Evolutionary conservation across 2,329 filamentous ascomycete species (phyloP), one percentile per base, ranked within the genome.

Genomic region (Pseudogymnoascus sp.): DNA sequence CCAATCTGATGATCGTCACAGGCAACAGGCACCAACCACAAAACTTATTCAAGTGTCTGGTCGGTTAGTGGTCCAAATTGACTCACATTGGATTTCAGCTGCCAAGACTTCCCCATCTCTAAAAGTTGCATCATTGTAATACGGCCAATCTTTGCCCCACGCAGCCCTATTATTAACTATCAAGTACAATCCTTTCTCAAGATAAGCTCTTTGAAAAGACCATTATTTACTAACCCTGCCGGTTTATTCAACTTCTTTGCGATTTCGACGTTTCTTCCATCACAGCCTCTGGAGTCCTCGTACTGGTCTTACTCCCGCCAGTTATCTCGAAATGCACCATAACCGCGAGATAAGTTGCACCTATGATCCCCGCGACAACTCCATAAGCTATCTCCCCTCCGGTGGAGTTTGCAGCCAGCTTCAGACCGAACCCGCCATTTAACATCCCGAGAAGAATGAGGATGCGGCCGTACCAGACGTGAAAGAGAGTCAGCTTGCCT

Each of bases 341-440:
- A 60, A 73, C 69, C 1, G 65, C 70, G 8, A 76, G 59, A 67
- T 85, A 87, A 3, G 74, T 63, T 4, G 76, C 40, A 40, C 74
- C 77, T 21, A 83, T 68, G 8, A 85, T 66, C 7, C 73, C 81
- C 0, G 83, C 77, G 26, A 86, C 72, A 4, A 86, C 79, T 0
- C 78, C 72, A 70, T 87, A 88, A 0, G 79, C 81, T 57, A 83
- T 77, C 60, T 81, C 71, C 47, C 79, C 78, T 9, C 70, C 68
- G 2, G 64, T 71, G 0, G 72, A 65, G 0, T 78, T 76, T 13
- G 66, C 64, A 0, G 81, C 76, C 13, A 85, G 74, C 65, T 79
- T 64, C 29, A 88, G 73, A 3, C 85, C 85, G 3, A 88, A 71
- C 0, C 84, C 85, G 61, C 85, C 85, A 67, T 88, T 88, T 66